Conservation (phyloP, 345 rosid genomes). For the Combretum micranthum region DNA sequence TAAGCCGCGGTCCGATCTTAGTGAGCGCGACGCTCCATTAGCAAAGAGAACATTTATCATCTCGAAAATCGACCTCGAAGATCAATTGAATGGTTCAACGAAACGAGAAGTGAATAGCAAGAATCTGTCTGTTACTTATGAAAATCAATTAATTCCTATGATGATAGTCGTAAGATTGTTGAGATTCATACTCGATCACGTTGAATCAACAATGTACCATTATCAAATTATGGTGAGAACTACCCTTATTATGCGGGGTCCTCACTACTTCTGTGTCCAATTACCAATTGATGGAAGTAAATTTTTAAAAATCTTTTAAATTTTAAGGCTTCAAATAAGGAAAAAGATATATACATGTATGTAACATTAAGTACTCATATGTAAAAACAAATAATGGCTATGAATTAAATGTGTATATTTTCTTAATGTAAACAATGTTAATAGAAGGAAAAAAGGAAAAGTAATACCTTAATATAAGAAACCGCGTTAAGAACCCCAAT, state of each 20-base stretch:
- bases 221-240: slow-evolving; percentile 41
- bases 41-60: slow-evolving; percentile 31
- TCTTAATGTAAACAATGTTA: too few relatives aligned
- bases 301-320: too few relatives aligned
- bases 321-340: too few relatives aligned
- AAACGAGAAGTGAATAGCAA: slow-evolving; percentile 34
- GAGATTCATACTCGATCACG: slow-evolving; percentile 55
- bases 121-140: slow-evolving; percentile 22
- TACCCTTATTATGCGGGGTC: slow-evolving; percentile 21
- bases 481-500: too few relatives aligned
- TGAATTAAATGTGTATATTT: too few relatives aligned
- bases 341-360: too few relatives aligned
- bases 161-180: slow-evolving; percentile 49
- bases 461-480: too few relatives aligned
- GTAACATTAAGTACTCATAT: too few relatives aligned
- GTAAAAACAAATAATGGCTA: too few relatives aligned
- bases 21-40: slow-evolving; percentile 31
- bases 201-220: slow-evolving; percentile 19
- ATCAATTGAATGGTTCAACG: slow-evolving; percentile 39
- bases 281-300: too few relatives aligned
- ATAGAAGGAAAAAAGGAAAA: too few relatives aligned
- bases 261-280: slow-evolving; percentile 28
- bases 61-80: slow-evolving; percentile 24
- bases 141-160: slow-evolving; percentile 17
- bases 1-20: slow-evolving; percentile 40